These are phyloP conservation scores for Trichothecium roseum DNA, from an alignment of 2,329 filamentous ascomycete genomes.

Conservation along the genomic window DNA sequence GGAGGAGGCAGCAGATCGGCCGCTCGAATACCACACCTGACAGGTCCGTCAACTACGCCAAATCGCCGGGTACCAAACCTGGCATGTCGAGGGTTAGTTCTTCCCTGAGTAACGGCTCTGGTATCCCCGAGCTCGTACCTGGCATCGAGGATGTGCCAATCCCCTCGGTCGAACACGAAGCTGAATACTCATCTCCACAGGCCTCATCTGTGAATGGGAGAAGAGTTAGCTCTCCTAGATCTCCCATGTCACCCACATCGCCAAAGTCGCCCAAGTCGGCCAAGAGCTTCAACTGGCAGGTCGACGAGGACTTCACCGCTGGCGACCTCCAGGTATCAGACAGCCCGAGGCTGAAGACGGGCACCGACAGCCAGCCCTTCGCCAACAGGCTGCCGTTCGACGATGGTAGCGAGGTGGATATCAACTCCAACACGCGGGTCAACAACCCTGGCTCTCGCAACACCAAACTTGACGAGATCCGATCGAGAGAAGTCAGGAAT, in stretches of 20 bases:
- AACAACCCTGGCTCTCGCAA: constrained; percentile 23
- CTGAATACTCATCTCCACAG: neutral
- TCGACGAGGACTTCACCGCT: constrained; percentile 48
- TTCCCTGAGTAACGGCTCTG: constrained; percentile 12
- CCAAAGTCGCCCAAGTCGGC: constrained; percentile 12
- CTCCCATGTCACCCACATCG: no score
- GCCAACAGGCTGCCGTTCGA: constrained; percentile 21
- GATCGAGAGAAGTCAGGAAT: constrained; percentile 27
- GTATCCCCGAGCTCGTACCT: constrained; percentile 25
- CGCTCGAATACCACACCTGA: neutral
- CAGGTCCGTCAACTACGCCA: no score
- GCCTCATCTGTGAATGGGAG: no score
- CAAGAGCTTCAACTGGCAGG: constrained; percentile 44
- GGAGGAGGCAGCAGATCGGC: neutral
- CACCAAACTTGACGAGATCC: constrained; percentile 34
- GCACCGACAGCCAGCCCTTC: constrained; percentile 23
- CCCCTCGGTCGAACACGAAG: constrained; percentile 14
- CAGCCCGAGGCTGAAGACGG: constrained; percentile 37
- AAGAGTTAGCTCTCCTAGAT: no score
- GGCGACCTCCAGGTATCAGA: constrained; percentile 44
- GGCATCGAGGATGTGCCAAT: constrained; percentile 26
- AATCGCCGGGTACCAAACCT: neutral
- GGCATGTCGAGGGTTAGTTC: constrained; percentile 10
- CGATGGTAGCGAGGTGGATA: constrained; percentile 17
- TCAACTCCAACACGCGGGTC: constrained; percentile 16